phyloP scores from a whole-genome alignment of 192 early-diverging fungal genomes.

The Haplosporangium gracile region DNA sequence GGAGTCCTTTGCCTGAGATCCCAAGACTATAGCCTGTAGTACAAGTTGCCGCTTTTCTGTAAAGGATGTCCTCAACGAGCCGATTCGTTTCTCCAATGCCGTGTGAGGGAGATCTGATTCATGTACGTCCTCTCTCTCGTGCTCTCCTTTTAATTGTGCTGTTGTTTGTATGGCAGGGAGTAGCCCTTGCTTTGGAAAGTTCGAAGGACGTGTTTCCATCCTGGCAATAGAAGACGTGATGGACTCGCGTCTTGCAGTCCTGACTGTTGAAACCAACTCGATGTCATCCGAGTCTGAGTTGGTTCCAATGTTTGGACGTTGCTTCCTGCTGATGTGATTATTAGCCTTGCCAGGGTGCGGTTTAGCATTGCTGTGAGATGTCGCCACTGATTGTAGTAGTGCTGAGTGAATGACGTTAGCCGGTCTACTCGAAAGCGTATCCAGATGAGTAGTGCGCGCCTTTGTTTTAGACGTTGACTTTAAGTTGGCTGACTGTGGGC shows the following conservation, averaged over 20 bases:
- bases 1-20: neutral
- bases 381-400: neutral
- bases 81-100: neutral
- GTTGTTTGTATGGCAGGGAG: neutral
- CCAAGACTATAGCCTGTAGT: neutral
- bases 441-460: neutral
- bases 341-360: neutral
- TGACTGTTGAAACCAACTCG: neutral
- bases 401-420: neutral
- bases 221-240: neutral
- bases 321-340: neutral
- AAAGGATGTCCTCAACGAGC: neutral
- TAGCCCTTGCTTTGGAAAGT: neutral
- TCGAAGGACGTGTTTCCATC: neutral
- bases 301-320: neutral
- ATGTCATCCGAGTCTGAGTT: neutral
- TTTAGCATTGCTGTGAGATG: neutral
- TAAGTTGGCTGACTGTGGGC: neutral
- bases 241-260: neutral
- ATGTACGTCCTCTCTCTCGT: neutral
- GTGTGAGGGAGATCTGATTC: neutral
- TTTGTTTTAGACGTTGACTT: neutral
- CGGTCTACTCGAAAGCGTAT: neutral
- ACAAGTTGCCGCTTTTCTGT: neutral
- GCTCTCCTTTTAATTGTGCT: neutral